phyloP scores from a whole-genome alignment of 148 eudicot genomes.

The Fagopyrum tataricum region DNA sequence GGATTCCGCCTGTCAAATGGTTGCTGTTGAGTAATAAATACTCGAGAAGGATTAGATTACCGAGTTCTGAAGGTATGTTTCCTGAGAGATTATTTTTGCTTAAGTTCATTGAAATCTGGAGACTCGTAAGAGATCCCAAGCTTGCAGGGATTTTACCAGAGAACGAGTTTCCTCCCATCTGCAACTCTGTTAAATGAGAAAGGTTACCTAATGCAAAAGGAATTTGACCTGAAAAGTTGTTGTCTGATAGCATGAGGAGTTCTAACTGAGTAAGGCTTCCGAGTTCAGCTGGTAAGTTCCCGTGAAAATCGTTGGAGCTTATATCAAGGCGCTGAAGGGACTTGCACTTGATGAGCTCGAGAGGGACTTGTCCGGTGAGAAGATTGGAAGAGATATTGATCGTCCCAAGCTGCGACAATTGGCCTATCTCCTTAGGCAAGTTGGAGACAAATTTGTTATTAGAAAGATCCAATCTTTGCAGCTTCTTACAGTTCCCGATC shows the following conservation, averaged over 20 bases:
- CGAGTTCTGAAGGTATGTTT: constrained; percentile 70
- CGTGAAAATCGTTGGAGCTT: constrained; percentile 57
- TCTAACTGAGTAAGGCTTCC: constrained; percentile 72
- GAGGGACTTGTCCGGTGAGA: constrained; percentile 57
- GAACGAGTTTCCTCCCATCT: constrained; percentile 78
- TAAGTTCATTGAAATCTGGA: constrained; percentile 84
- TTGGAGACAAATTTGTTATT: constrained; percentile 54
- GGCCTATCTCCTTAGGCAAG: constrained; percentile 79
- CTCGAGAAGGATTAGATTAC: constrained; percentile 71
- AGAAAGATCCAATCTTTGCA: constrained; percentile 83
- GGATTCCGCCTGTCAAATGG: constrained; percentile 78
- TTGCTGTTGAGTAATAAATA: constrained; percentile 68
- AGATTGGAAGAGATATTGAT: constrained; percentile 74
- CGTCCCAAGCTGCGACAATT: constrained; percentile 51
- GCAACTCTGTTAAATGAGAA: constrained; percentile 65
- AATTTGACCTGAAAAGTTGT: constrained; percentile 61
- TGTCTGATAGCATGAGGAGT: constrained; percentile 78
- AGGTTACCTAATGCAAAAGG: constrained; percentile 73
- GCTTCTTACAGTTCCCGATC: constrained; percentile 52
- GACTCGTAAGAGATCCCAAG: constrained; percentile 59
- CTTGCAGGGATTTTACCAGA: constrained; percentile 71
- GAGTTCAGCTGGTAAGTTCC: constrained; percentile 50
- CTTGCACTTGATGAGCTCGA: constrained; percentile 64
- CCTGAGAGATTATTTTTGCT: constrained; percentile 79
- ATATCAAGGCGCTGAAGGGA: constrained; percentile 89